Evolutionary conservation across 257 asterid genomes (phyloP).

Genomic region (Eustoma russellianum): DNA sequence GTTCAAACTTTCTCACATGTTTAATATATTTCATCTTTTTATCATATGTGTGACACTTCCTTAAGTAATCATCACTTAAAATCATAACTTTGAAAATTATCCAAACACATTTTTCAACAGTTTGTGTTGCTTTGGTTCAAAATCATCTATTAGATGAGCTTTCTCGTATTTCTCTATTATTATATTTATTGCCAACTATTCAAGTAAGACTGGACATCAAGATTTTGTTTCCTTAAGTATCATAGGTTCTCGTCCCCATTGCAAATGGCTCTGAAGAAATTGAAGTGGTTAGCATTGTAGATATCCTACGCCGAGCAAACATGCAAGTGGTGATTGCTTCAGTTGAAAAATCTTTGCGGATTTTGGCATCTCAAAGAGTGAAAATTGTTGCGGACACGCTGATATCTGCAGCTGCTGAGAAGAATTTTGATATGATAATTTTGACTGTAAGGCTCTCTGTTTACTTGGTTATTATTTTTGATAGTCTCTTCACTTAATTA

Average conservation of each 20-base stretch:
- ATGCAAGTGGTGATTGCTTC: slow-evolving; percentile 67
- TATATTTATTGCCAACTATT: no score
- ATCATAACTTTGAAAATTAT: no score
- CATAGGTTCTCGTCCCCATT: slow-evolving; percentile 74
- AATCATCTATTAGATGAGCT: no score
- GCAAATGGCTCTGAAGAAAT: slow-evolving; percentile 88
- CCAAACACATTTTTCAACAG: no score
- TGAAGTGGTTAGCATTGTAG: slow-evolving; percentile 67
- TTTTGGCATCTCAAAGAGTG: slow-evolving; percentile 50
- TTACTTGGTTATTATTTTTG: not conserved
- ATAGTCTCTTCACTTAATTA: not conserved
- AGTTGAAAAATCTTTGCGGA: slow-evolving; percentile 47
- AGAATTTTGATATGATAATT: slow-evolving; percentile 65
- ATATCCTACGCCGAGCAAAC: slow-evolving; percentile 77
- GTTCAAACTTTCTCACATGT: no score
- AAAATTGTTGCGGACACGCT: slow-evolving; percentile 61
- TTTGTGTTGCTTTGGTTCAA: no score
- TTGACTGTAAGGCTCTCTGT: slow-evolving; percentile 42
- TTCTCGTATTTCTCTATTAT: no score
- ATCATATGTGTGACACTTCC: no score
- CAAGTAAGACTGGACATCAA: not conserved
- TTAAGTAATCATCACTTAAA: no score
- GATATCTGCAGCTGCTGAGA: slow-evolving; percentile 47
- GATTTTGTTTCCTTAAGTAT: slow-evolving; percentile 12
- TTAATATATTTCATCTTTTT: no score